phyloP scores from a whole-genome alignment of 2,329 filamentous ascomycete species.

The Madurella fahalii region DNA sequence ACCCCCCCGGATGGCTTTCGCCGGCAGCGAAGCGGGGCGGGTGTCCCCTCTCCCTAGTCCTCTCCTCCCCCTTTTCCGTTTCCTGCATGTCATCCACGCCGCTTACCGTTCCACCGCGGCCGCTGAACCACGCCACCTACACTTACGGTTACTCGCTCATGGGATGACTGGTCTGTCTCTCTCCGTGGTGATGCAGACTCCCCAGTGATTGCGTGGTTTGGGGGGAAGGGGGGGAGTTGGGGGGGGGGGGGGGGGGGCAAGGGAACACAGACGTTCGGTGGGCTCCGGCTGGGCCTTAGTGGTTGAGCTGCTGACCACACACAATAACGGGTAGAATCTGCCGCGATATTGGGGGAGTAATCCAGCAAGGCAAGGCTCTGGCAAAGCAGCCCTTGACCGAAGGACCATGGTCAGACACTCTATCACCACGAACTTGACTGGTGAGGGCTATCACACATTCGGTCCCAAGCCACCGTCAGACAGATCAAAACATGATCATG shows the following conservation, averaged over 20 bases:
- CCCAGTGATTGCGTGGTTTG: not conserved
- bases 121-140: conserved; percentile 19
- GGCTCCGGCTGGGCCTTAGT: conserved; percentile 12
- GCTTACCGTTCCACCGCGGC: conserved; percentile 15
- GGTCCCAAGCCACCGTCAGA: not conserved
- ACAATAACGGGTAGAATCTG: conserved; percentile 22
- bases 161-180: not conserved
- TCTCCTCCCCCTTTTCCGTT: not conserved
- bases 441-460: not conserved
- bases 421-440: not conserved
- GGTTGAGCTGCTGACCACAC: conserved; percentile 20
- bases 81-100: conserved; percentile 3
- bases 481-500: conserved; percentile 8
- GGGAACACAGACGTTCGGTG: not conserved
- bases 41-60: not conserved
- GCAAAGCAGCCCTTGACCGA: conserved; percentile 2
- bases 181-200: conserved; percentile 4
- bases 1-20: not conserved
- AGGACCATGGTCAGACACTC: not conserved
- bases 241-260: no score
- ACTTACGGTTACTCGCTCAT: conserved; percentile 11
- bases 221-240: no score
- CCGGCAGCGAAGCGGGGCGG: conserved; percentile 7
- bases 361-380: not conserved
- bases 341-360: conserved; percentile 16